phyloP scores from a whole-genome alignment of 192 early-diverging fungal species.

The Kappamyces sp. region DNA sequence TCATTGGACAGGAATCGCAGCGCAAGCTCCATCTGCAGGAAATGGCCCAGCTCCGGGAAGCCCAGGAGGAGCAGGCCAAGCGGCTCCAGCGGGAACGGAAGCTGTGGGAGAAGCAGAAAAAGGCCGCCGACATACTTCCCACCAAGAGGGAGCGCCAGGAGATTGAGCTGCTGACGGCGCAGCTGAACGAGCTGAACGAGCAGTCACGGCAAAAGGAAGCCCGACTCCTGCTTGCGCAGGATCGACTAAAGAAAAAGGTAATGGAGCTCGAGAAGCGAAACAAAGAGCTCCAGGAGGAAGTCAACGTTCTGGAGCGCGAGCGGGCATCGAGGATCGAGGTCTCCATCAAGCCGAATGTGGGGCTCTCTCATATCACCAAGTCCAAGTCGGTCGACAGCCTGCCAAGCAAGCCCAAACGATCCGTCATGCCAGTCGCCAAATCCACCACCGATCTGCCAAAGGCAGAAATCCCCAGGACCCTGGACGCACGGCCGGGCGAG shows the following conservation, averaged over 20 bases:
- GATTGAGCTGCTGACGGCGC: conserved; percentile 27
- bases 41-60: background rate
- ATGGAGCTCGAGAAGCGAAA: conserved; percentile 28
- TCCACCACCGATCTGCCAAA: background rate
- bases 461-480: background rate
- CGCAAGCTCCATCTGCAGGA: background rate
- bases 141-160: conserved; percentile 40
- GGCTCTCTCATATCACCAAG: too few species aligned
- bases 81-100: conserved; percentile 16
- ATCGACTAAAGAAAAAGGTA: conserved; percentile 24
- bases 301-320: conserved; percentile 33
- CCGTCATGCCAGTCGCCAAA: conserved; percentile 5
- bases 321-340: conserved; percentile 13
- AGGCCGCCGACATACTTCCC: conserved; percentile 26
- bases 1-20: background rate
- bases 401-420: background rate
- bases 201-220: conserved; percentile 23
- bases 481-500: background rate
- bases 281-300: conserved; percentile 29
- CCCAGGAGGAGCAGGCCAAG: conserved; percentile 4
- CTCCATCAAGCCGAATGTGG: background rate
- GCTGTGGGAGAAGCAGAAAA: conserved; percentile 27
- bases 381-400: too few species aligned
- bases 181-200: conserved; percentile 22
- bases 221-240: conserved; percentile 16